Conservation (phyloP, 2,329 filamentous ascomycete genomes). For the Claviceps maximensis region DNA sequence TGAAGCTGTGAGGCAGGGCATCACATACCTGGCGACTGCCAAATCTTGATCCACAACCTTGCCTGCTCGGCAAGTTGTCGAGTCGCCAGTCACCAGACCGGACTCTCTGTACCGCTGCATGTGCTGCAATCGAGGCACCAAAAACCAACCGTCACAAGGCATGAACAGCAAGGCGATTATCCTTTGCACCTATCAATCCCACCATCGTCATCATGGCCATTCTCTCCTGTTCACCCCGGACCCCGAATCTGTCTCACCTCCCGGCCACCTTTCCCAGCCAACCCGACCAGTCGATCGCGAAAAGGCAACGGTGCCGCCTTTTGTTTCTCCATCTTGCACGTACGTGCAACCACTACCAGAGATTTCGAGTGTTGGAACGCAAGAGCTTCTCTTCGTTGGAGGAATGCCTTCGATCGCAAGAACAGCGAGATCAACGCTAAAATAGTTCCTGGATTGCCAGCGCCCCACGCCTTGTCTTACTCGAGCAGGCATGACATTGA, state of each 20-base stretch:
- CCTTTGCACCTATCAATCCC: background rate
- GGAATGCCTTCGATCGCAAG: slow-evolving; percentile 7
- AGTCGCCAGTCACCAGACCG: background rate
- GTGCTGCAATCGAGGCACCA: too few species aligned
- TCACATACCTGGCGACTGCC: slow-evolving; percentile 3
- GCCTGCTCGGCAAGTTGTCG: background rate
- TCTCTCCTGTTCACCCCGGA: background rate
- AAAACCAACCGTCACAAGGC: background rate
- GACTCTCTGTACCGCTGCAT: background rate
- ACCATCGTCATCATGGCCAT: background rate
- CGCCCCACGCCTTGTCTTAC: slow-evolving; percentile 8
- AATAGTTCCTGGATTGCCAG: slow-evolving; percentile 1
- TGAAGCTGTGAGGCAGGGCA: background rate
- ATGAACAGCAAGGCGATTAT: background rate
- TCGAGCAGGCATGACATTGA: background rate
- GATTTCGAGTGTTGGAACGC: background rate
- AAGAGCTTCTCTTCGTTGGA: slow-evolving; percentile 2
- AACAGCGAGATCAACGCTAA: slow-evolving; percentile 2
- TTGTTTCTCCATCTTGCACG: background rate
- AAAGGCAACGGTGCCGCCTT: background rate
- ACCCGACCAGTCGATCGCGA: background rate
- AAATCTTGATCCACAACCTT: background rate
- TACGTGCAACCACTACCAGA: background rate
- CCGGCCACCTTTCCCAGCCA: slow-evolving; percentile 1
- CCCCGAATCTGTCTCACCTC: background rate